These are phyloP conservation scores for Camelina neglecta DNA, from an alignment of 345 rosid species.

Conservation along the genomic window DNA sequence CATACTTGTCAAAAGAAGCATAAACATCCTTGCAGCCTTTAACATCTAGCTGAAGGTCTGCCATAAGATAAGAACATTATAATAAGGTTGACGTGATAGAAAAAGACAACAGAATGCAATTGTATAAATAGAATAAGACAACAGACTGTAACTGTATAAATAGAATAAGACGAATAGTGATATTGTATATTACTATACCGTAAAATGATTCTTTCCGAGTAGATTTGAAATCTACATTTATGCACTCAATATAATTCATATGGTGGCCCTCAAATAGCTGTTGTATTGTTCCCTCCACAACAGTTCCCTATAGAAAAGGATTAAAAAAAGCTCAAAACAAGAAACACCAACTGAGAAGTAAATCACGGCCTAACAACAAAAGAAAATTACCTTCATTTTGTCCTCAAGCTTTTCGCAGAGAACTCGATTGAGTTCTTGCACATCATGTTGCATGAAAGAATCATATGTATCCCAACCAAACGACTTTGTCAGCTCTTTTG, in stretches of 20 bases:
- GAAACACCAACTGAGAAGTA: slow-evolving; percentile 28
- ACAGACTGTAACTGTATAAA: not conserved
- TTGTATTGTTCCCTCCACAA: slow-evolving; percentile 97
- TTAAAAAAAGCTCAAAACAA: not conserved
- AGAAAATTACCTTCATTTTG: slow-evolving; percentile 82
- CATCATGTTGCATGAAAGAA: slow-evolving; percentile 99
- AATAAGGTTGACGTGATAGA: slow-evolving; percentile 3
- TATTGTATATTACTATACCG: slow-evolving; percentile 51
- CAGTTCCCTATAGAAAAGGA: slow-evolving; percentile 69
- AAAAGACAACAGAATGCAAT: slow-evolving; percentile 7
- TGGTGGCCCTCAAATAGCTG: slow-evolving; percentile 97
- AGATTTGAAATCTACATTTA: slow-evolving; percentile 92
- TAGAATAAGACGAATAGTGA: not conserved
- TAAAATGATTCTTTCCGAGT: slow-evolving; percentile 96
- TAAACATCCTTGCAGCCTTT: slow-evolving; percentile 97
- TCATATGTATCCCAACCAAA: slow-evolving; percentile 99
- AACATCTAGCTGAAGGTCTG: slow-evolving; percentile 98
- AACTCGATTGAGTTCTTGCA: slow-evolving; percentile 95
- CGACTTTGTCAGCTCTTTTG: slow-evolving; percentile 91
- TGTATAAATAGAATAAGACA: not conserved
- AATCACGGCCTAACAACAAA: slow-evolving; percentile 11
- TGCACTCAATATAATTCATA: slow-evolving; percentile 94
- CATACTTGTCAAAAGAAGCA: slow-evolving; percentile 98
- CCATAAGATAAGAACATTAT: slow-evolving; percentile 32
- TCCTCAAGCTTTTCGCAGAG: slow-evolving; percentile 95